phyloP scores from a whole-genome alignment of 768 basidiomycete genomes.

The Crucibulum laeve region DNA sequence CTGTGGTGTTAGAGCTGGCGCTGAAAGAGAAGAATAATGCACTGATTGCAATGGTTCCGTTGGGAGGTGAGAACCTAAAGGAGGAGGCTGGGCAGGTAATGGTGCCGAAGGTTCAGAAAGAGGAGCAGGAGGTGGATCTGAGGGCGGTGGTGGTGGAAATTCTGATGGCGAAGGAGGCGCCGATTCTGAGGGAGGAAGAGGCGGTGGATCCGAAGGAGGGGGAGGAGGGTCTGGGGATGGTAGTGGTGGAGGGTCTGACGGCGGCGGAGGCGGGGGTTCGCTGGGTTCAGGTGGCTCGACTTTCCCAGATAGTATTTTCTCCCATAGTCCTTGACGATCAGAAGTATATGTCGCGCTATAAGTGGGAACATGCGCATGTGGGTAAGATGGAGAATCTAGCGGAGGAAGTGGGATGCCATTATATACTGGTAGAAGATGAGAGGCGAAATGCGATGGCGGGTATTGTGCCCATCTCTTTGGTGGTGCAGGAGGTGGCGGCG shows the following conservation, averaged over 20 bases:
- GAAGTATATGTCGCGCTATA: slow-evolving; percentile 25
- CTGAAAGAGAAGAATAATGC: no score
- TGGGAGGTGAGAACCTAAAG: no score
- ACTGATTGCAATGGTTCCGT: no score
- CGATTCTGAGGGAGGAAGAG: slow-evolving; percentile 10
- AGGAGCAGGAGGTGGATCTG: slow-evolving; percentile 11
- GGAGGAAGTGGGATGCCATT: slow-evolving; percentile 33
- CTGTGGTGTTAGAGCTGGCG: no score
- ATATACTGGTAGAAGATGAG: slow-evolving; percentile 49
- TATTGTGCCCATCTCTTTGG: slow-evolving; percentile 59
- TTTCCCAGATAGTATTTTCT: slow-evolving; percentile 22
- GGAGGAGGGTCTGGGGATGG: slow-evolving; percentile 20
- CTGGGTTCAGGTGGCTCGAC: slow-evolving; percentile 7
- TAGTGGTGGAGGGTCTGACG: slow-evolving; percentile 12
- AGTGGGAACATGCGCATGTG: slow-evolving; percentile 10
- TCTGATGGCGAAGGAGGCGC: slow-evolving; percentile 8
- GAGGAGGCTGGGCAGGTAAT: no score
- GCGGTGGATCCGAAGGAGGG: slow-evolving; percentile 32
- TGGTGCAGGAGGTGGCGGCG: slow-evolving; percentile 2
- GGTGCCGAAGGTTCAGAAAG: slow-evolving; percentile 5
- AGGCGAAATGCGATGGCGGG: slow-evolving; percentile 56
- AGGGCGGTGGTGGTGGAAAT: slow-evolving; percentile 9
- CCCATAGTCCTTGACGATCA: slow-evolving; percentile 37
- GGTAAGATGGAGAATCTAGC: slow-evolving; percentile 10
- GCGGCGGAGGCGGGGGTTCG: slow-evolving; percentile 11